Conservation (phyloP, 192 early-diverging fungal species). For the Phycomyces blakesleeanus region DNA sequence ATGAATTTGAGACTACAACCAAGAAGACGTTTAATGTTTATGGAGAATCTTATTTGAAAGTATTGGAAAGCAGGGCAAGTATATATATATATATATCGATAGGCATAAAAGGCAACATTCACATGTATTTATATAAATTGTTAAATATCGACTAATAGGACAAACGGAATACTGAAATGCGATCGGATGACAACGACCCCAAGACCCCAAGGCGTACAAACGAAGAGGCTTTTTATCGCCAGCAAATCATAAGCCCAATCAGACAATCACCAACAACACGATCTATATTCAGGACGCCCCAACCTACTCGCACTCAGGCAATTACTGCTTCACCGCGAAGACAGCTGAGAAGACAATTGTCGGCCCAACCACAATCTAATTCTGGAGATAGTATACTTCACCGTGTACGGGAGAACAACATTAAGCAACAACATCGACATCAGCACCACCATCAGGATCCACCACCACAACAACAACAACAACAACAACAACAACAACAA, state of each 20-base stretch:
- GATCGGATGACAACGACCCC: background rate
- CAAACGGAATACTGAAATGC: background rate
- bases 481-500: too few relatives aligned
- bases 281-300: slow-evolving; percentile 20
- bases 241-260: slow-evolving; percentile 16
- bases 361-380: background rate
- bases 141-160: background rate
- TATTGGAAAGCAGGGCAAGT: slow-evolving; percentile 8
- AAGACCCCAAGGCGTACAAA: slow-evolving; percentile 17
- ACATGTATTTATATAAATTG: too few relatives aligned
- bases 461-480: too few relatives aligned
- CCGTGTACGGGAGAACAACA: slow-evolving; percentile 10
- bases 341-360: background rate
- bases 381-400: slow-evolving; percentile 8
- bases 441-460: too few relatives aligned
- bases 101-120: too few relatives aligned
- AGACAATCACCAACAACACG: background rate
- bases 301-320: slow-evolving; percentile 1
- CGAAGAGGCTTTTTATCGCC: background rate
- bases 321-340: background rate
- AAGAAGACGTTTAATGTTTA: slow-evolving; percentile 40
- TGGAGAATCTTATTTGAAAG: slow-evolving; percentile 38
- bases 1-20: slow-evolving; percentile 36
- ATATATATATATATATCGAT: too few relatives aligned
- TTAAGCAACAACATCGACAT: background rate